phyloP scores from a whole-genome alignment of 352 stramenopile species.

The Globisporangium ultimum region DNA sequence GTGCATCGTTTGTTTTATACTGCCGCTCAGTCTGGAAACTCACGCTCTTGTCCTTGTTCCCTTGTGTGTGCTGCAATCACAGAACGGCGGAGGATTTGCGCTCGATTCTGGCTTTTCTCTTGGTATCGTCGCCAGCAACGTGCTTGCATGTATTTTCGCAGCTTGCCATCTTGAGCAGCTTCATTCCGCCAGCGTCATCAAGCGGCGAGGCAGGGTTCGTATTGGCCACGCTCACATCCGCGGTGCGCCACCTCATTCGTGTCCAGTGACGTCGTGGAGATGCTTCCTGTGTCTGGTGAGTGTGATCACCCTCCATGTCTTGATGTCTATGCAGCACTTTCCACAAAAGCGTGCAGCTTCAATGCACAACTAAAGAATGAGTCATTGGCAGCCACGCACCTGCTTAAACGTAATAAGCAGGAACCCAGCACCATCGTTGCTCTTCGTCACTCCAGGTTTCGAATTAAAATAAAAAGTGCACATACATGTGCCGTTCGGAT shows the following conservation, averaged over 20 bases:
- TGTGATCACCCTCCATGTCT: too few species aligned
- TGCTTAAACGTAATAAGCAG: too few species aligned
- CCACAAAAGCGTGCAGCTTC: too few species aligned
- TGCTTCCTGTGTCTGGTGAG: not conserved
- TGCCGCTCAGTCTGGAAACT: not conserved
- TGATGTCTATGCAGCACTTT: too few species aligned
- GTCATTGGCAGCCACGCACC: too few species aligned
- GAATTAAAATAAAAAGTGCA: not conserved
- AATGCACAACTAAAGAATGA: too few species aligned
- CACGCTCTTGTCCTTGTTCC: not conserved
- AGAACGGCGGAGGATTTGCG: slow-evolving; percentile 48
- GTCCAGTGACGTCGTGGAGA: slow-evolving; percentile 18
- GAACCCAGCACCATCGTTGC: too few species aligned
- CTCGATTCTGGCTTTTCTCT: slow-evolving; percentile 49
- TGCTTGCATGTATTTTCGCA: slow-evolving; percentile 55
- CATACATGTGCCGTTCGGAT: too few species aligned
- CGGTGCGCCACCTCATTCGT: slow-evolving; percentile 38
- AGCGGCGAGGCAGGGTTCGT: slow-evolving; percentile 48
- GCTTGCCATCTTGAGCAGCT: slow-evolving; percentile 55
- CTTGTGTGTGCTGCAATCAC: not conserved
- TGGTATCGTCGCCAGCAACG: slow-evolving; percentile 38
- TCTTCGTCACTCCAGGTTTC: too few species aligned
- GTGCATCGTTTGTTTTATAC: not conserved
- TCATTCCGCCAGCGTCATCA: slow-evolving; percentile 25
- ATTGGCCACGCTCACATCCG: slow-evolving; percentile 40